Conservation (phyloP, 352 stramenopile genomes). For the Globisporangium ultimum region DNA sequence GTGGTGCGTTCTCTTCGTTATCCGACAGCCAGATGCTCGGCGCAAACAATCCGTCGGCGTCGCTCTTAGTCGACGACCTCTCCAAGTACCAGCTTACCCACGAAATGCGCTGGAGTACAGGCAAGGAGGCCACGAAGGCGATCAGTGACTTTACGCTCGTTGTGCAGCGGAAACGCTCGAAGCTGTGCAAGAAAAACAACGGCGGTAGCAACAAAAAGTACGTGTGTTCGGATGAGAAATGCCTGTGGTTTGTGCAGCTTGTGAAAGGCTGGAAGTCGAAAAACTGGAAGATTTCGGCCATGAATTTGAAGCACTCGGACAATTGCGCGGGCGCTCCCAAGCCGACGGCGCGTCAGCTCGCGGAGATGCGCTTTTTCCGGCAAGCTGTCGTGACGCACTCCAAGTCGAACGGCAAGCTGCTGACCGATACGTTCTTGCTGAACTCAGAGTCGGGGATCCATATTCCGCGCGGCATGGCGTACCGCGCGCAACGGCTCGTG, state of each 20-base stretch:
- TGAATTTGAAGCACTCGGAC: slow-evolving; percentile 81
- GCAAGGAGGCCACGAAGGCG: slow-evolving; percentile 73
- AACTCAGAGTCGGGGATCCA: slow-evolving; percentile 70
- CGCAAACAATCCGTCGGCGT: slow-evolving; percentile 21
- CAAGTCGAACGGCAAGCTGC: slow-evolving; percentile 68
- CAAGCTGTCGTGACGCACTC: slow-evolving; percentile 78
- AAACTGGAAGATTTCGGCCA: slow-evolving; percentile 85
- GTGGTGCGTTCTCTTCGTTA: slow-evolving; percentile 2
- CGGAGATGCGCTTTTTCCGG: slow-evolving; percentile 80
- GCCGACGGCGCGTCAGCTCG: slow-evolving; percentile 70
- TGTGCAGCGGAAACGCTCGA: slow-evolving; percentile 74
- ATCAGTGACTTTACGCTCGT: slow-evolving; percentile 77
- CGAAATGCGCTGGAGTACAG: slow-evolving; percentile 78
- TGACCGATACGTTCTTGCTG: slow-evolving; percentile 77
- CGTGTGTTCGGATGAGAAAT: slow-evolving; percentile 71
- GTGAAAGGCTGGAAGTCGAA: slow-evolving; percentile 80
- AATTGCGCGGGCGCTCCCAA: slow-evolving; percentile 54
- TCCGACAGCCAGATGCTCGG: slow-evolving; percentile 5
- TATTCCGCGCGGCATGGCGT: slow-evolving; percentile 79
- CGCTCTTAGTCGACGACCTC: slow-evolving; percentile 52
- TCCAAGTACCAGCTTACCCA: slow-evolving; percentile 70
- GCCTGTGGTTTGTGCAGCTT: slow-evolving; percentile 76
- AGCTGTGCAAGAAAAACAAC: slow-evolving; percentile 80
- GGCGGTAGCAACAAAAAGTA: slow-evolving; percentile 86
- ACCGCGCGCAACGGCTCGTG: slow-evolving; percentile 69